Percentiles rank a stretch among this genome's conserved stretches.
phyloP scores from a whole-genome alignment of 2,329 filamentous ascomycete genomes.

The Epicoccum sorghinum region DNA sequence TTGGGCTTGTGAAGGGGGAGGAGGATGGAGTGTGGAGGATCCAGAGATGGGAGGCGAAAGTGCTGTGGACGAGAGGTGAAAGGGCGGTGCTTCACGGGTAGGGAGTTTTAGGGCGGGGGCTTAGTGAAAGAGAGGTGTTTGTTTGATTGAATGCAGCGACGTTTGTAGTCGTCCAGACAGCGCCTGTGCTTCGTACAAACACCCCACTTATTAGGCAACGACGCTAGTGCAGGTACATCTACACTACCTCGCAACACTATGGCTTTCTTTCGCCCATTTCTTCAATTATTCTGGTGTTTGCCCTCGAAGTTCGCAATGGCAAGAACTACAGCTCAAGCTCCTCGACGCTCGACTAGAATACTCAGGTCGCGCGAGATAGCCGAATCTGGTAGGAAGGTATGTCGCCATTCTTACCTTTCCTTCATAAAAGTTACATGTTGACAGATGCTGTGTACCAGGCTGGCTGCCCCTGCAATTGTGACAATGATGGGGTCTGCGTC shows the following conservation, averaged over 20 bases:
- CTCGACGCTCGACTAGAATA: too few relatives aligned
- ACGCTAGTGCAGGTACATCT: too few relatives aligned
- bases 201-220: too few relatives aligned
- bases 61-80: constrained; percentile 31
- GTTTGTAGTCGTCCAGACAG: too few relatives aligned
- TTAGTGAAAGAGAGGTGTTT: background rate
- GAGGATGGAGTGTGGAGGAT: constrained; percentile 32
- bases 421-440: background rate
- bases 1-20: constrained; percentile 26
- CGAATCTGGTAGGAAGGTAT: background rate
- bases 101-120: too few relatives aligned
- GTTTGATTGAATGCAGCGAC: background rate
- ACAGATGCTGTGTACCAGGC: background rate
- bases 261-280: too few relatives aligned
- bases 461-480: background rate
- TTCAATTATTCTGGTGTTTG: too few relatives aligned
- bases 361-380: too few relatives aligned
- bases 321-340: too few relatives aligned
- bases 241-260: too few relatives aligned
- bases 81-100: constrained; percentile 7
- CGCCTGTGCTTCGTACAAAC: too few relatives aligned
- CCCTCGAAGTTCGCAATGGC: too few relatives aligned
- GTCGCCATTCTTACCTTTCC: background rate
- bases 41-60: constrained; percentile 33
- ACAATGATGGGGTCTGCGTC: background rate